Evolutionary conservation across 2,329 filamentous ascomycete genomes (phyloP).

Genomic region (Trichoderma sp.): DNA sequence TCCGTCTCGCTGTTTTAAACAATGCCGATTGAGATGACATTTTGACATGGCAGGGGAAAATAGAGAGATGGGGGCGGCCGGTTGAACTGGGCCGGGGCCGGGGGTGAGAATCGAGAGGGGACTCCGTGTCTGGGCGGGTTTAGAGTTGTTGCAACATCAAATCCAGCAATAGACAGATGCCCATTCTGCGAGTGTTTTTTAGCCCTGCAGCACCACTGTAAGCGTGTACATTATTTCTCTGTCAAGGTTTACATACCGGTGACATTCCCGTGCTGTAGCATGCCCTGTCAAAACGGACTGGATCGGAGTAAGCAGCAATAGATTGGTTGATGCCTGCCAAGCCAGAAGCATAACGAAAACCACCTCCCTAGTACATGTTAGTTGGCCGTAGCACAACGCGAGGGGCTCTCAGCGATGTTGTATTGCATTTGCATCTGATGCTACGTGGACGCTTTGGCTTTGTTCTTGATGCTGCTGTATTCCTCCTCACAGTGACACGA

Average conservation of each 20-base stretch:
- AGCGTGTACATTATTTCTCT: neutral
- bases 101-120: neutral
- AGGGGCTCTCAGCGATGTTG: neutral
- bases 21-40: neutral
- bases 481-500: neutral
- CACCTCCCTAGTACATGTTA: neutral
- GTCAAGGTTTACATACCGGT: neutral
- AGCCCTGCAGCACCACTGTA: neutral
- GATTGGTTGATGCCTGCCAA: neutral
- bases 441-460: neutral
- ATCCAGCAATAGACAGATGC: neutral
- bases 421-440: conserved; percentile 3
- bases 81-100: neutral
- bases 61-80: neutral
- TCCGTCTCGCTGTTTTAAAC: neutral
- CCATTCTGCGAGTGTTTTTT: neutral
- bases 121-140: neutral
- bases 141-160: neutral
- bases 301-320: neutral
- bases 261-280: neutral
- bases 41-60: neutral
- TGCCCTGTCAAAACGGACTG: neutral
- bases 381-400: neutral
- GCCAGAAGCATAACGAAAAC: neutral
- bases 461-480: neutral